Conservation (phyloP, 1,139 yeast species). For the Candida sp. region DNA sequence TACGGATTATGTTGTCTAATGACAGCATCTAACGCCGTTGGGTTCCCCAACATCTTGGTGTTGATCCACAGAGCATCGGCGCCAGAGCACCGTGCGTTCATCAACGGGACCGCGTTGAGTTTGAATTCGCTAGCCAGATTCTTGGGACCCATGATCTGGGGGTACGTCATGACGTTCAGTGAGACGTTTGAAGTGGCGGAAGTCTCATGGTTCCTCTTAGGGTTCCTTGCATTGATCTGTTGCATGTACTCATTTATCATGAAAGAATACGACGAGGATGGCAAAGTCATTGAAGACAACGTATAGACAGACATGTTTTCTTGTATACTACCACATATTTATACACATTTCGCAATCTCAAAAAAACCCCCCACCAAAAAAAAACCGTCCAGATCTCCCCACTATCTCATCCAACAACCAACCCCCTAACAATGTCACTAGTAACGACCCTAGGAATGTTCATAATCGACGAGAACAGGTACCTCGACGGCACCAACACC, state of each 20-base stretch:
- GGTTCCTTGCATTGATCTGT: constrained; percentile 37
- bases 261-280: constrained; percentile 33
- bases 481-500: constrained; percentile 42
- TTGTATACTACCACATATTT: neutral
- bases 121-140: constrained; percentile 60
- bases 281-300: constrained; percentile 1
- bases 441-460: constrained; percentile 84
- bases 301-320: neutral
- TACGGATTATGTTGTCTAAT: constrained; percentile 31
- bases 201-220: constrained; percentile 54
- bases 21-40: constrained; percentile 34
- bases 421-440: constrained; percentile 20
- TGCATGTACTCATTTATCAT: constrained; percentile 34
- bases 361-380: neutral
- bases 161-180: constrained; percentile 54
- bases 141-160: constrained; percentile 64
- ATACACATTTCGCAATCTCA: neutral
- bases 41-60: constrained; percentile 46
- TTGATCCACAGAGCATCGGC: constrained; percentile 51
- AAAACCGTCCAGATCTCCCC: neutral
- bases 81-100: constrained; percentile 51
- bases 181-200: constrained; percentile 48
- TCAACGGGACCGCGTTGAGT: constrained; percentile 54
- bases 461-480: constrained; percentile 87
- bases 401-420: neutral